Base-by-base conservation (phyloP, 2,329 filamentous ascomycete species). In the Parasarocladium wereldwijsianum region DNA sequence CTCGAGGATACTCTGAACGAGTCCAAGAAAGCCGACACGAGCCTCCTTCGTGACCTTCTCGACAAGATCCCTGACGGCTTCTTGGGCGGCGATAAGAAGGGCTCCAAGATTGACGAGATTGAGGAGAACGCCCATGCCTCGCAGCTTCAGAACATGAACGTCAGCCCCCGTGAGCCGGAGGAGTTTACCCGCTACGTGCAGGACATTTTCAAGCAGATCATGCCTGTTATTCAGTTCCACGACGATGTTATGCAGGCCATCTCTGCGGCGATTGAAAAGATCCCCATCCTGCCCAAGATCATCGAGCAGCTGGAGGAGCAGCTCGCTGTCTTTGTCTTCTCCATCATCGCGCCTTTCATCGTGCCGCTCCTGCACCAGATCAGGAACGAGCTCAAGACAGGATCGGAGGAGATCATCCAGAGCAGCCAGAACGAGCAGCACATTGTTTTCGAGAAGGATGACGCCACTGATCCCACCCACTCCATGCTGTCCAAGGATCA, bases 401-500 rank as follows among this genome's bases (percentile, higher is more conserved):
- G 86, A 18, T 90, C 84, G 3, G 76, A 72, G 3, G 82, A 93
- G 52, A 79, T 94, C 44, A 93, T 94, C 39, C 65, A 82, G 43
- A 85, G 77, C 58, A 87, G 81, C 50, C 67, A 77, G 50, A 70
- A 77, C 31, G 78, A 93, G 59, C 85, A 93, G 57, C 73, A 80
- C 44, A 68, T 92, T 40, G 84, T 94, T 29, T 94, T 93, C 54
- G 57, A 80, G 25, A 76, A 94, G 40, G 77, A 92, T 45, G 38
- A 67, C 30, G 79, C 17, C 19, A 74, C 72, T 13, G 78, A 94
- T 45, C 87, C 86, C 0, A 94, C 86, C 2, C 86, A 94, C 58
- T 92, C 83, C 13, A 93, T 93, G 86, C 62, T 94, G 31, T 85
- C 84, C 35, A 94, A 94, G 59, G 86, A 94, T 45, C 86, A 94